Percentiles rank a stretch among this genome's conserved stretches.
These are phyloP conservation scores for Fistulinella cinereoalba DNA, from an alignment of 1,284 basidiomycete genomes.

Conservation along the genomic window DNA sequence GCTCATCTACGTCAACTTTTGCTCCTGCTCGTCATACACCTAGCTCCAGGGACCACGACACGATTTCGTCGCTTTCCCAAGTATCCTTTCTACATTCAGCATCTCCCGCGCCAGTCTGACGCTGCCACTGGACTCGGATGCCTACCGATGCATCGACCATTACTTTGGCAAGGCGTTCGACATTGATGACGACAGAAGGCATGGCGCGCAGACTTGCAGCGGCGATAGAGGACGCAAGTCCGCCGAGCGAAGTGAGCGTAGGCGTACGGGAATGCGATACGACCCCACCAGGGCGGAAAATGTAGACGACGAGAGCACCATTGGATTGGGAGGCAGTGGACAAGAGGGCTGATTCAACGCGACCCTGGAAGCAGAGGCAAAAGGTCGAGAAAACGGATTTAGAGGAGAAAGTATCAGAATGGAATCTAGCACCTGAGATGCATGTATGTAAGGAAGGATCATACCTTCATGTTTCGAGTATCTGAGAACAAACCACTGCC, in stretches of 20 bases:
- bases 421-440: background rate
- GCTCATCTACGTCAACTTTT: too few relatives aligned
- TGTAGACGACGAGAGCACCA: constrained; percentile 9
- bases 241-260: constrained; percentile 16
- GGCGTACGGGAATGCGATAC: constrained; percentile 10
- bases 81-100: constrained; percentile 17
- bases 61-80: constrained; percentile 30
- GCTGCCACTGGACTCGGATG: constrained; percentile 29
- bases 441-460: too few relatives aligned
- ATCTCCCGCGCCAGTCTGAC: constrained; percentile 4
- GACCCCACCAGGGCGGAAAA: constrained; percentile 23
- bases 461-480: constrained; percentile 27
- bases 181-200: constrained; percentile 24
- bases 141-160: constrained; percentile 29
- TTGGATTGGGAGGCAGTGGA: constrained; percentile 16
- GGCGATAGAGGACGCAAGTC: constrained; percentile 17
- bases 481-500: constrained; percentile 11
- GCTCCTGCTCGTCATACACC: constrained; percentile 19
- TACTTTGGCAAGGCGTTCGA: constrained; percentile 21
- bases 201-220: constrained; percentile 18
- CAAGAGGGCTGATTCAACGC: constrained; percentile 20
- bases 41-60: constrained; percentile 22
- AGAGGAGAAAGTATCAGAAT: background rate
- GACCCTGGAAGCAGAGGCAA: constrained; percentile 14
- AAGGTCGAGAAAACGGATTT: background rate